Base-by-base conservation (phyloP, 192 early-diverging fungal genomes). In the Coemansia sp. region DNA sequence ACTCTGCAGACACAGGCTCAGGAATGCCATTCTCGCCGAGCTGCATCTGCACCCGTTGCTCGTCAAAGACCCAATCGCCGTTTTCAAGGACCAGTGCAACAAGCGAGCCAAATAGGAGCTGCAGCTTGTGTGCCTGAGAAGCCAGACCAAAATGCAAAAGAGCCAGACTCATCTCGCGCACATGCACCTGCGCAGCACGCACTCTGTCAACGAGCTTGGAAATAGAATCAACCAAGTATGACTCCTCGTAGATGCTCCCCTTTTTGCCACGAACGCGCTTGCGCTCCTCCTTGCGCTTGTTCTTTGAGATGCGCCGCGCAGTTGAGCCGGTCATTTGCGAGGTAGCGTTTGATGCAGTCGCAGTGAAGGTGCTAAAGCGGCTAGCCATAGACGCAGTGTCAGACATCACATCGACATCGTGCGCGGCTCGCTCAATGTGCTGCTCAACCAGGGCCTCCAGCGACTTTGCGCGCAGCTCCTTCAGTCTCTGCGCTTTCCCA, bases 381-480 rank as follows among this genome's bases (percentile, higher is more conserved):
- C 92, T 95, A 21, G 89, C 90, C 93, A 97, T 94, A 6, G 94
- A 95, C 5, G 92, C 92, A 7, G 97, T 96, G 71, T 99, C 97
- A 0, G 95, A 96, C 84, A 95, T 90, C 84, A 95, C 89, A 71
- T 99, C 97, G 12, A 97, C 85, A 15, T 56, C 68, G n/a, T 6
- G 16, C 42, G 26, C 56, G 2, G 13, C 61, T 5, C 32, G 42
- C 45, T 57, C 68, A 19, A 81, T 12, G 15, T 70, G 70, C 47
- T 91, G 90, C 48, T 88, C 85, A 5, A 63, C 9, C 13, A 64
- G 32, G 16, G 26, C 45, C 21, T 70, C 73, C 39, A 72, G 45
- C 7, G 83, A 69, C 42, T 63, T 72, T 6, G 72, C 39, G 0
- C 81, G 66, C 41, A 85, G 75, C 59, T 78, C 74, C 26, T 47